A percentile compares a stretch with the other conserved stretches of the same genome.
These are phyloP conservation scores for Linum trigynum DNA, from an alignment of 345 rosid genomes.

Conservation along the genomic window DNA sequence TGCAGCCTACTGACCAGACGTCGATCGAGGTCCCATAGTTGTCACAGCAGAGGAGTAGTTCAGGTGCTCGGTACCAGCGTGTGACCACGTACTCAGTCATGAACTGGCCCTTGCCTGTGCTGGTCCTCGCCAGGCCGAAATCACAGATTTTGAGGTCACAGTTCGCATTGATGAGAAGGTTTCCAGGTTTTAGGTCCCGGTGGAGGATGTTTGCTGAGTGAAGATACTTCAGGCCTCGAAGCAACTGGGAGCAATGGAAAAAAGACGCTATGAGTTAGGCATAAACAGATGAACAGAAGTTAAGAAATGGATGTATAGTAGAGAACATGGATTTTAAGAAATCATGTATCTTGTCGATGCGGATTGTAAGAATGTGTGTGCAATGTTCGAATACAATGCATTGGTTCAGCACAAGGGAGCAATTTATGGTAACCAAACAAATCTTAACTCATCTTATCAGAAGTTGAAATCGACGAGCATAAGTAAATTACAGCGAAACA, in stretches of 20 bases:
- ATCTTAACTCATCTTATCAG: too few relatives aligned
- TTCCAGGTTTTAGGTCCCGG: background rate
- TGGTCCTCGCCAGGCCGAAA: background rate
- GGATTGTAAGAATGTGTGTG: too few relatives aligned
- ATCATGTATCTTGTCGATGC: too few relatives aligned
- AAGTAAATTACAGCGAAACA: too few relatives aligned
- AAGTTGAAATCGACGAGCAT: too few relatives aligned
- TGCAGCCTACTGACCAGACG: conserved; percentile 35
- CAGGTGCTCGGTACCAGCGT: conserved; percentile 35
- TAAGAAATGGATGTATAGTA: too few relatives aligned
- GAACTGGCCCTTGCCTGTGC: conserved; percentile 11
- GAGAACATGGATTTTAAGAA: too few relatives aligned
- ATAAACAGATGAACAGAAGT: too few relatives aligned
- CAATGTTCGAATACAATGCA: too few relatives aligned
- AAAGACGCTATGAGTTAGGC: too few relatives aligned
- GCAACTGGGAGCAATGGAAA: background rate
- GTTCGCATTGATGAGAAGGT: conserved; percentile 1
- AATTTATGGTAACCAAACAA: too few relatives aligned
- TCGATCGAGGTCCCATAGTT: conserved; percentile 28
- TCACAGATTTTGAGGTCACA: background rate
- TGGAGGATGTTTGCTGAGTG: background rate
- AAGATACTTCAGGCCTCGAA: conserved; percentile 1
- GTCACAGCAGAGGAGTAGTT: conserved; percentile 24
- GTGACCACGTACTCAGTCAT: conserved; percentile 34
- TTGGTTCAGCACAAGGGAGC: too few relatives aligned